A percentile compares a stretch with the other conserved stretches of the same genome.
phyloP scores from a whole-genome alignment of 768 basidiomycete species.

The Lyophyllum decastes region DNA sequence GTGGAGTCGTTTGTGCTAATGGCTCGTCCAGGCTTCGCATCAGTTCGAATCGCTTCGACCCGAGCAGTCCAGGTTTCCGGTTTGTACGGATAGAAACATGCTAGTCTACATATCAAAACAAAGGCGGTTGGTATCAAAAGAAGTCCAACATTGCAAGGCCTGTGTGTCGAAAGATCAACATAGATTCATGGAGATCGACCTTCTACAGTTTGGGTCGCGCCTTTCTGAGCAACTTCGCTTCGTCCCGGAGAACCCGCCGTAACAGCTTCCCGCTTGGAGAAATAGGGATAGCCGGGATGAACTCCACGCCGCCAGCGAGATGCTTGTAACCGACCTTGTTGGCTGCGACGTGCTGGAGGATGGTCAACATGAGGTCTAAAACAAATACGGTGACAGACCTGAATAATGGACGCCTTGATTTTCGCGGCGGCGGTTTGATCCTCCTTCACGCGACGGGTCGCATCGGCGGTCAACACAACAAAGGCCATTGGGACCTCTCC shows the following conservation, averaged over 20 bases:
- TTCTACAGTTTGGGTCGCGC: conserved; percentile 10
- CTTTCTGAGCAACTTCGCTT: conserved; percentile 33
- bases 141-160: too few species aligned
- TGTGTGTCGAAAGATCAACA: too few species aligned
- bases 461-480: conserved; percentile 51
- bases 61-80: not conserved
- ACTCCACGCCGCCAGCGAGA: conserved; percentile 59
- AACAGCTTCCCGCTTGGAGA: conserved; percentile 65
- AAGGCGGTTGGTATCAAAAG: too few species aligned
- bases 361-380: not conserved
- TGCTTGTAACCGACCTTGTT: conserved; percentile 61
- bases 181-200: not conserved
- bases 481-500: conserved; percentile 76
- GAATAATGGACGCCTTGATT: conserved; percentile 47
- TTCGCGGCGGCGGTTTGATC: conserved; percentile 27
- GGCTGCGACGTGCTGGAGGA: conserved; percentile 49
- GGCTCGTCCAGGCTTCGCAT: too few species aligned
- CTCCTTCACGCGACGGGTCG: conserved; percentile 32
- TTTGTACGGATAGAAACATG: not conserved
- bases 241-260: conserved; percentile 49
- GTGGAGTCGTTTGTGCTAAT: not conserved
- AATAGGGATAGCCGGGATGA: conserved; percentile 56
- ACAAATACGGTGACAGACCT: conserved; percentile 34
- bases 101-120: too few species aligned
- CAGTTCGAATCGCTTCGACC: not conserved